phyloP scores from a whole-genome alignment of 306 rosid genomes.

The Rosa chinensis region DNA sequence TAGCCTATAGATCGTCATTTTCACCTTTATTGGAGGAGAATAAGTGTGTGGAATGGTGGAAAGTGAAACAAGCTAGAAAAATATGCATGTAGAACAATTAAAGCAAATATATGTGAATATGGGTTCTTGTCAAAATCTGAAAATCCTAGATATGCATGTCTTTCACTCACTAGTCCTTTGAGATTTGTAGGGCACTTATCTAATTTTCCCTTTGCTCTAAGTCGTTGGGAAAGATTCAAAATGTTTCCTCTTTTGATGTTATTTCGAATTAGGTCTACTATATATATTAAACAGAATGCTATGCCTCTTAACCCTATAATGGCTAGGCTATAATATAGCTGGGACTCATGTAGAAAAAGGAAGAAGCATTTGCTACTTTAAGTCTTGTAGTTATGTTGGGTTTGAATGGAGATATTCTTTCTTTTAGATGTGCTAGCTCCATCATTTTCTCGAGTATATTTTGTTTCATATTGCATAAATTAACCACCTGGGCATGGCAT shows the following conservation, averaged over 20 bases:
- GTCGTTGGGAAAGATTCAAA: conserved; percentile 71
- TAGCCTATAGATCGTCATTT: conserved; percentile 40
- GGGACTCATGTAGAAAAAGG: conserved; percentile 40
- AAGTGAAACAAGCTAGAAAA: conserved; percentile 48
- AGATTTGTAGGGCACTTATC: conserved; percentile 67
- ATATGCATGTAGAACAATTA: conserved; percentile 60
- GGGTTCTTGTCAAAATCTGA: conserved; percentile 91
- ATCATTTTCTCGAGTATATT: conserved; percentile 42
- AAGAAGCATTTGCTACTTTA: conserved; percentile 37
- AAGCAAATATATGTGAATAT: conserved; percentile 64
- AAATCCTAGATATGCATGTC: conserved; percentile 71
- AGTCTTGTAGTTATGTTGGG: conserved; percentile 42
- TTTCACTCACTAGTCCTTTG: conserved; percentile 51
- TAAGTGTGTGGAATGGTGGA: conserved; percentile 64
- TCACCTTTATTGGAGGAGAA: conserved; percentile 71
- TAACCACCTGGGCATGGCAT: conserved; percentile 23
- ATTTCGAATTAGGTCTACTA: conserved; percentile 29
- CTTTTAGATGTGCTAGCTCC: conserved; percentile 32
- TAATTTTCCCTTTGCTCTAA: conserved; percentile 49
- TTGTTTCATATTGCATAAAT: conserved; percentile 39
- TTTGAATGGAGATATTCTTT: conserved; percentile 42
- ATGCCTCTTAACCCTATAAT: conserved; percentile 19
- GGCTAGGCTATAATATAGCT: conserved; percentile 24
- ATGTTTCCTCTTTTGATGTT: conserved; percentile 61
- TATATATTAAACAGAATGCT: conserved; percentile 33